Conservation (phyloP, 345 rosid genomes). For the Raphanus sativus region DNA sequence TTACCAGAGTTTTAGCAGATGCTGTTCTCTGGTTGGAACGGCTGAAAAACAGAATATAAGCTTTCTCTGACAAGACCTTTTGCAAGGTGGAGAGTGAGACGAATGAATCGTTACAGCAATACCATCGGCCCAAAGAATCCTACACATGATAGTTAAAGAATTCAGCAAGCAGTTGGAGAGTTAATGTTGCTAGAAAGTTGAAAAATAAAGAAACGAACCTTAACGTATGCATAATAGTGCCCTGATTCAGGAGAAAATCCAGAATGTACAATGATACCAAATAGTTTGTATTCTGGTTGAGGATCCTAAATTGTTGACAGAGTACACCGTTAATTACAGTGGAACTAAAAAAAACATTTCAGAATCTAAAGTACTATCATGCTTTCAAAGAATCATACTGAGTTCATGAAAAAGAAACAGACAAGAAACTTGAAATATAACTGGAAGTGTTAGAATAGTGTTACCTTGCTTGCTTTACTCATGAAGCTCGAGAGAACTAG, state of each 20-base stretch:
- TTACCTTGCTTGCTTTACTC: constrained; percentile 86
- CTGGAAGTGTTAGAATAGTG: constrained; percentile 25
- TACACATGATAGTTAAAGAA: constrained; percentile 35
- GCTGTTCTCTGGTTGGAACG: constrained; percentile 68
- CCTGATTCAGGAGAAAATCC: constrained; percentile 93
- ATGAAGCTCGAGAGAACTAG: constrained; percentile 80
- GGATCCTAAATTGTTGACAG: constrained; percentile 57
- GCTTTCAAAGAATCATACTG: neutral
- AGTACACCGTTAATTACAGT: neutral
- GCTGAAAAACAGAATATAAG: constrained; percentile 84
- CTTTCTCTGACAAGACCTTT: constrained; percentile 90
- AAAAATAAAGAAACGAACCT: constrained; percentile 48
- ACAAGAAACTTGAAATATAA: neutral
- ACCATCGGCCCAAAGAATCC: constrained; percentile 92
- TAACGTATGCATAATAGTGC: constrained; percentile 93
- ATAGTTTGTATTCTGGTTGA: constrained; percentile 81
- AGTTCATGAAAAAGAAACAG: neutral
- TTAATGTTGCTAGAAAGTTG: neutral
- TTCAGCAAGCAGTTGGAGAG: constrained; percentile 27
- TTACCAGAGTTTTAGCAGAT: constrained; percentile 38
- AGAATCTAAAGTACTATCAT: constrained; percentile 8
- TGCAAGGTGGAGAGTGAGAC: constrained; percentile 75
- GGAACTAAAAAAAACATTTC: neutral
- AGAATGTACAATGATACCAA: constrained; percentile 94
- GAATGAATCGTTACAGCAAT: constrained; percentile 82